These are phyloP conservation scores for Cladophialophora bantiana DNA, from an alignment of 2,329 filamentous ascomycete genomes.

Conservation along the genomic window DNA sequence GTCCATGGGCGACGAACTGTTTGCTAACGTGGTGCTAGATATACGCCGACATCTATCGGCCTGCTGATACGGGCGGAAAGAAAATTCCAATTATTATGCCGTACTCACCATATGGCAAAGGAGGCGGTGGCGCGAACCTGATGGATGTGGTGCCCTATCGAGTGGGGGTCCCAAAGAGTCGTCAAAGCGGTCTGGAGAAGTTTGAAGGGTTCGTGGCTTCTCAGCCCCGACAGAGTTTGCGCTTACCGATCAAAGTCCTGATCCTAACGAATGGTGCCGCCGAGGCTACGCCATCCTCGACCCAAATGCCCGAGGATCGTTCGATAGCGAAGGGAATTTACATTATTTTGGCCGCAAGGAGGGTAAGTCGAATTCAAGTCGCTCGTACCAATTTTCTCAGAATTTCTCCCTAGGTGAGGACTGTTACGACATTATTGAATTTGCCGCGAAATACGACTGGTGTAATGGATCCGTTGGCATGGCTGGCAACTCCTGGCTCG, in stretches of 20 bases:
- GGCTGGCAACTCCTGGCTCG: slow-evolving; percentile 55
- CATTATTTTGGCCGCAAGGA: slow-evolving; percentile 53
- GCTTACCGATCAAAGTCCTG: slow-evolving; percentile 29
- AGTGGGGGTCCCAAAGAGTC: slow-evolving; percentile 42
- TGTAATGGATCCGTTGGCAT: slow-evolving; percentile 55
- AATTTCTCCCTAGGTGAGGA: slow-evolving; percentile 46
- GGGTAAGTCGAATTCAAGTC: slow-evolving; percentile 8
- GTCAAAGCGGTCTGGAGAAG: slow-evolving; percentile 34
- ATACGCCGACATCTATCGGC: slow-evolving; percentile 44
- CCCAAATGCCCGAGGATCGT: slow-evolving; percentile 42
- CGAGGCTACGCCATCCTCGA: slow-evolving; percentile 45
- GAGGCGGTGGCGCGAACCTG: slow-evolving; percentile 34
- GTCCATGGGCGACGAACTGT: background rate
- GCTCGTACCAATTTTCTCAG: slow-evolving; percentile 3
- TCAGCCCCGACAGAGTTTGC: background rate
- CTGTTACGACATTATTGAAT: slow-evolving; percentile 56
- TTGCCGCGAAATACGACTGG: slow-evolving; percentile 52
- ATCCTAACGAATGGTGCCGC: slow-evolving; percentile 44
- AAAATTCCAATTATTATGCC: slow-evolving; percentile 42
- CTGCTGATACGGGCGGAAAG: slow-evolving; percentile 34
- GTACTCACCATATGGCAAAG: slow-evolving; percentile 45
- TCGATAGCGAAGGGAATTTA: slow-evolving; percentile 44
- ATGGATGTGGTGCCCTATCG: slow-evolving; percentile 41
- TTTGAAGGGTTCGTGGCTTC: slow-evolving; percentile 39
- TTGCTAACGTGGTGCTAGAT: slow-evolving; percentile 25